These are phyloP conservation scores for Yarrowia sp. DNA, from an alignment of 805 yeast genomes.

Conservation along the genomic window DNA sequence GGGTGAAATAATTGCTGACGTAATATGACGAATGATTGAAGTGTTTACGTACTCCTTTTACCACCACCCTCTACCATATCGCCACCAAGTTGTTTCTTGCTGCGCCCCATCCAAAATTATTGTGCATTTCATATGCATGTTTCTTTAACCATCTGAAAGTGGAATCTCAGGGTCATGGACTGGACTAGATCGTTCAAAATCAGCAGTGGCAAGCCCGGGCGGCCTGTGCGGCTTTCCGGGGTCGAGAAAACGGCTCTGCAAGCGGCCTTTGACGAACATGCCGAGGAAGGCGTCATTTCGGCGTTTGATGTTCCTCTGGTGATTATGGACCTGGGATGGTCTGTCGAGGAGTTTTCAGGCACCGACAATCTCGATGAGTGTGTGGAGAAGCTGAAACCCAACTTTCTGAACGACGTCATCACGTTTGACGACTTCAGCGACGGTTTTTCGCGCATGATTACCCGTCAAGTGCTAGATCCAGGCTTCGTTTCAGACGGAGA, in stretches of 20 bases:
- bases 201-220: conserved; percentile 21
- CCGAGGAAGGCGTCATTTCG: conserved; percentile 21
- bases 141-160: not conserved
- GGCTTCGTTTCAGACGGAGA: not conserved
- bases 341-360: conserved; percentile 31
- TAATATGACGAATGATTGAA: too few relatives aligned
- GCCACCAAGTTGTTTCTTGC: too few relatives aligned
- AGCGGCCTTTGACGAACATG: conserved; percentile 9
- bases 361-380: conserved; percentile 23
- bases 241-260: conserved; percentile 11
- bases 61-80: too few relatives aligned
- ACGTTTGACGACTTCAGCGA: conserved; percentile 25
- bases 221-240: conserved; percentile 29
- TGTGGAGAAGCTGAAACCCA: conserved; percentile 5
- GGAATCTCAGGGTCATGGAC: conserved; percentile 10
- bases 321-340: conserved; percentile 34
- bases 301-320: conserved; percentile 27
- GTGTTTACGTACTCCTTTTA: too few relatives aligned
- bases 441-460: conserved; percentile 33
- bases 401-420: conserved; percentile 3
- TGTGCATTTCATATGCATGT: too few relatives aligned
- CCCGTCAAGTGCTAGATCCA: conserved; percentile 14
- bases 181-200: conserved; percentile 28
- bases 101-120: too few relatives aligned
- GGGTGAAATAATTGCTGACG: too few relatives aligned